Percentiles rank a stretch among this genome's conserved stretches.
Evolutionary conservation across 2,329 filamentous ascomycete species (phyloP).

Genomic region (Didymella glomerata): DNA sequence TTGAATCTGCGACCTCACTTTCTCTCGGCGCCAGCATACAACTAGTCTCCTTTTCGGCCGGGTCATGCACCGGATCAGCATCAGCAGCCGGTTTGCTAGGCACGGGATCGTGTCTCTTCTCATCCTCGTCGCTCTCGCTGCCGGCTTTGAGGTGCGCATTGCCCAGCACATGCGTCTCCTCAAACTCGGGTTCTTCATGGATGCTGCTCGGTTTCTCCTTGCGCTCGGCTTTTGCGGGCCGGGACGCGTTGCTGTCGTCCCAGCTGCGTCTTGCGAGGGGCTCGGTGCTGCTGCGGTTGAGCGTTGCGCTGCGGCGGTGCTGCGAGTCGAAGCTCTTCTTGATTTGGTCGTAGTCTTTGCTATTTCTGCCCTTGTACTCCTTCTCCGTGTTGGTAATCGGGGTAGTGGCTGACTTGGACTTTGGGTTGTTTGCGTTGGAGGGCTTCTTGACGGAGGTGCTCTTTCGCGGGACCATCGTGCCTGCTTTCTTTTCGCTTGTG

Average conservation of each 20-base stretch:
- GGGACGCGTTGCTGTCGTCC: constrained; percentile 3
- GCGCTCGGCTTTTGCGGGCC: neutral
- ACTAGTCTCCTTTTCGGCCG: neutral
- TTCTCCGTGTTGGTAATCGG: constrained; percentile 22
- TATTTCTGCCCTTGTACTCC: constrained; percentile 19
- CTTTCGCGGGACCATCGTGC: constrained; percentile 41
- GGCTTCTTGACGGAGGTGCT: constrained; percentile 24
- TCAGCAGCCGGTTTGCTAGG: constrained; percentile 1
- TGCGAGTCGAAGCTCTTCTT: constrained; percentile 27
- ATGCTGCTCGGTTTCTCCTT: constrained; percentile 8
- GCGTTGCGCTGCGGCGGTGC: constrained; percentile 4
- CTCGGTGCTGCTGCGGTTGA: constrained; percentile 31
- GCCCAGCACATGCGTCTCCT: constrained; percentile 14
- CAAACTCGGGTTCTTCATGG: constrained; percentile 14
- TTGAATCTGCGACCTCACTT: constrained; percentile 10
- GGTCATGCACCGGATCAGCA: neutral
- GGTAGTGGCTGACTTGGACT: constrained; percentile 24
- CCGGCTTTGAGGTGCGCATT: constrained; percentile 12
- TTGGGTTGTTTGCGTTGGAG: constrained; percentile 6
- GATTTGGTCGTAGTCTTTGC: constrained; percentile 19
- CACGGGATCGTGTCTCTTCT: constrained; percentile 16
- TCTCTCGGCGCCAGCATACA: neutral
- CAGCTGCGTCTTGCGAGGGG: constrained; percentile 18
- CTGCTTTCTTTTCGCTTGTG: constrained; percentile 37
- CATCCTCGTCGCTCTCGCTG: constrained; percentile 10